These are phyloP conservation scores for Phlebopus sp. DNA, from an alignment of 1,284 basidiomycete genomes.

Conservation along the genomic window DNA sequence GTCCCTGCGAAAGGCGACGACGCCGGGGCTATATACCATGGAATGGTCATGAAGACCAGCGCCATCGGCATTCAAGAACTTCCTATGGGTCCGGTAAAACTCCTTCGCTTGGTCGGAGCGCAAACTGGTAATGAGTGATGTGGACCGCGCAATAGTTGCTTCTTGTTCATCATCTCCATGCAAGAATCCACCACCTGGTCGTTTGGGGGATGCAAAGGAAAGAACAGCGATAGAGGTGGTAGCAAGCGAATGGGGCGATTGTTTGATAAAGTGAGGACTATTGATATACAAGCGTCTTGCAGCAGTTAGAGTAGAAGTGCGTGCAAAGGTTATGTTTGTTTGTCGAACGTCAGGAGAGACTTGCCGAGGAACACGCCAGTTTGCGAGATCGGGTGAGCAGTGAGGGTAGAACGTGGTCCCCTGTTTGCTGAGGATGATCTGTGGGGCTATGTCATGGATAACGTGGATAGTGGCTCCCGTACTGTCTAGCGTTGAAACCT, in stretches of 20 bases:
- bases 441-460: slow-evolving; percentile 38
- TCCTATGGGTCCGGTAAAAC: slow-evolving; percentile 45
- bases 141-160: slow-evolving; percentile 43
- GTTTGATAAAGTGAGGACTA: slow-evolving; percentile 16
- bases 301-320: slow-evolving; percentile 33
- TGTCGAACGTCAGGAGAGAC: slow-evolving; percentile 1
- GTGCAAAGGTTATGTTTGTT: slow-evolving; percentile 26
- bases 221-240: slow-evolving; percentile 41
- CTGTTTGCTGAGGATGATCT: slow-evolving; percentile 37
- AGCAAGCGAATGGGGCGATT: slow-evolving; percentile 18
- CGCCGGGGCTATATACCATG: slow-evolving; percentile 48
- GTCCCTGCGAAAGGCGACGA: slow-evolving; percentile 49
- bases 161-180: slow-evolving; percentile 49
- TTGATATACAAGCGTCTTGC: slow-evolving; percentile 26
- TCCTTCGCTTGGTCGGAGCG: slow-evolving; percentile 35
- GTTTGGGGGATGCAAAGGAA: slow-evolving; percentile 46
- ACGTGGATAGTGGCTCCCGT: slow-evolving; percentile 9
- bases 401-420: slow-evolving; percentile 43
- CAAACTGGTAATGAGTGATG: slow-evolving; percentile 44
- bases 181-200: slow-evolving; percentile 45
- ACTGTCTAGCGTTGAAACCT: slow-evolving; percentile 4
- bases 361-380: slow-evolving; percentile 29
- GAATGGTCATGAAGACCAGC: slow-evolving; percentile 45
- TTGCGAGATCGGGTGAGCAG: slow-evolving; percentile 34
- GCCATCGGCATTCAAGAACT: slow-evolving; percentile 33